Evolutionary conservation across 306 rosid genomes (phyloP).

Genomic region (Citrullus mucosospermus): DNA sequence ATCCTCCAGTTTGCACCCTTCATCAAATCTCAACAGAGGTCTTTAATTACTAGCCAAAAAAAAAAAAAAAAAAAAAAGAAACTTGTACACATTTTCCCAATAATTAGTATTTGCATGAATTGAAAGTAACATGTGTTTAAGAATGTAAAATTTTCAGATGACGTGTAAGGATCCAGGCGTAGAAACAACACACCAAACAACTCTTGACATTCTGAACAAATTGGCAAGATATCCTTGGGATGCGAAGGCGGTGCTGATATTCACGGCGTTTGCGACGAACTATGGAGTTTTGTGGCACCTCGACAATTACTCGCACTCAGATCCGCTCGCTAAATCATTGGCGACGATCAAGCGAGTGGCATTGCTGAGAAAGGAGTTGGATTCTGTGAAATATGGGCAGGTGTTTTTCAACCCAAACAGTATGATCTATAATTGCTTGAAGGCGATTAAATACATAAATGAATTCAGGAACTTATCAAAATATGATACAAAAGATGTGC

Average conservation of each 20-base stretch:
- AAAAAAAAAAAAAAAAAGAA: not conserved
- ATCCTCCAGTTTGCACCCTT: not conserved
- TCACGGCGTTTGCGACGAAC: not conserved
- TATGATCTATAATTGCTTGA: not conserved
- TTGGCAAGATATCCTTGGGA: not conserved
- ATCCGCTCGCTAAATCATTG: conserved; percentile 4
- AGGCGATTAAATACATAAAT: not conserved
- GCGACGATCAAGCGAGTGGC: not conserved
- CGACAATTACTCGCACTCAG: not conserved
- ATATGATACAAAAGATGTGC: not conserved
- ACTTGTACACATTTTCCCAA: not conserved
- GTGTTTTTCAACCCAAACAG: not conserved
- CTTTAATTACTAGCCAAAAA: not conserved
- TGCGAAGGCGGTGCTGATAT: not conserved
- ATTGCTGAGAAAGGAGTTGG: not conserved
- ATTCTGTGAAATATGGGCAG: not conserved
- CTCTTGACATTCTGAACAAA: not conserved
- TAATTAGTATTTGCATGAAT: not conserved
- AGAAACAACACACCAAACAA: not conserved
- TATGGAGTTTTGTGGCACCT: conserved; percentile 4
- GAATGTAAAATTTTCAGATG: not conserved
- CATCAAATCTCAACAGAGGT: conserved; percentile 2
- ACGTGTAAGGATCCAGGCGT: conserved; percentile 1
- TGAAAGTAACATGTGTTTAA: not conserved
- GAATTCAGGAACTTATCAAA: not conserved